phyloP scores from a whole-genome alignment of 228 moss, liverwort and hornwort genomes.

The Sphagnum magellanicum region DNA sequence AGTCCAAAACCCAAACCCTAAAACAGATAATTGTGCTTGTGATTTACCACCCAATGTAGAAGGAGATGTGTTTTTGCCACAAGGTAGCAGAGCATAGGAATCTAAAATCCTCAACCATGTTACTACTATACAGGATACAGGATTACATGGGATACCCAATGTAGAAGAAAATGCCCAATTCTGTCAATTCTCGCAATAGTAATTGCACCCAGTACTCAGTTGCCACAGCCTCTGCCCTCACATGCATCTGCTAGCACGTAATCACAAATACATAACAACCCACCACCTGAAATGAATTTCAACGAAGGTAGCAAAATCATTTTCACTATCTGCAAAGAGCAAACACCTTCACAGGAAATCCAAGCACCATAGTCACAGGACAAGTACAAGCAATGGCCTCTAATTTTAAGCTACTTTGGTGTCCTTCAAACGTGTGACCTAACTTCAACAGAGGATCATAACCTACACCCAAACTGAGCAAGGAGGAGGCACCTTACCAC shows the following conservation, averaged over 20 bases:
- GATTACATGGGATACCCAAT: conserved; percentile 46
- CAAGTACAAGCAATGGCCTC: too few relatives aligned
- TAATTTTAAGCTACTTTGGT: too few relatives aligned
- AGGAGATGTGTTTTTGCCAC: too few relatives aligned
- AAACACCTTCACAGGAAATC: neutral
- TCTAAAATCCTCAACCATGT: too few relatives aligned
- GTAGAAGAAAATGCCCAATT: conserved; percentile 77
- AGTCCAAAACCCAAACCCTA: too few relatives aligned
- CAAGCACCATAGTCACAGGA: neutral
- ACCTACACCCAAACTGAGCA: too few relatives aligned
- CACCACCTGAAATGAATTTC: neutral
- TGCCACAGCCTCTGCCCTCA: conserved; percentile 65
- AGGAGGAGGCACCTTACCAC: conserved; percentile 23
- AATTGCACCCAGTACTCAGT: conserved; percentile 85
- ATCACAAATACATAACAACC: neutral
- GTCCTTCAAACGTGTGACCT: too few relatives aligned
- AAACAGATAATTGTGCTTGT: too few relatives aligned
- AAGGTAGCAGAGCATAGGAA: too few relatives aligned
- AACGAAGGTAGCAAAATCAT: neutral
- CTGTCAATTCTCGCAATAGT: conserved; percentile 66
- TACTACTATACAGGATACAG: too few relatives aligned
- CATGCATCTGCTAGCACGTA: conserved; percentile 59
- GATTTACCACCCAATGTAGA: too few relatives aligned
- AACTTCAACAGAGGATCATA: too few relatives aligned
- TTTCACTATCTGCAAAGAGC: neutral